A percentile compares a stretch with the other conserved stretches of the same genome.
These are phyloP conservation scores for Actinomucor elegans DNA, from an alignment of 371 early-diverging fungal genomes.

Conservation along the genomic window DNA sequence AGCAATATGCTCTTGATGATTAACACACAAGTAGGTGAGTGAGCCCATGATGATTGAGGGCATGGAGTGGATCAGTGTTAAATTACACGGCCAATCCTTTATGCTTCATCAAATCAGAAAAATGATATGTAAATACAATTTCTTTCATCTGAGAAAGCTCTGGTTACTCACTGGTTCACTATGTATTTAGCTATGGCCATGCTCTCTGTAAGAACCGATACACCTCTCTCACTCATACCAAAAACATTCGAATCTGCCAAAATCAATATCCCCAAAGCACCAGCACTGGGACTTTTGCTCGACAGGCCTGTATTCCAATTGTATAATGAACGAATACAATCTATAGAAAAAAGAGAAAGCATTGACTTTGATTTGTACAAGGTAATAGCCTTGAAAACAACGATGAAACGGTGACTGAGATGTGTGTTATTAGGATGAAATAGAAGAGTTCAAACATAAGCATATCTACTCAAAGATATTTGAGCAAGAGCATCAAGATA, in stretches of 20 bases:
- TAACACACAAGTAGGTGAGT: no score
- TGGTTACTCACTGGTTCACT: no score
- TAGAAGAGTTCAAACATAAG: conserved; percentile 80
- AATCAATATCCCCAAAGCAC: conserved; percentile 98
- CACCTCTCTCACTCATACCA: conserved; percentile 66
- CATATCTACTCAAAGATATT: conserved; percentile 78
- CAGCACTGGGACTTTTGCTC: conserved; percentile 93
- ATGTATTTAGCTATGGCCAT: conserved; percentile 72
- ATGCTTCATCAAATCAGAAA: conserved; percentile 99
- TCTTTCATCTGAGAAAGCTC: not conserved
- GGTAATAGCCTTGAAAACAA: conserved; percentile 13
- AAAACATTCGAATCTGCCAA: conserved; percentile 57
- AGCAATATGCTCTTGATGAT: no score
- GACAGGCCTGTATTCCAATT: conserved; percentile 73
- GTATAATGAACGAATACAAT: conserved; percentile 56
- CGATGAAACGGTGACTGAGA: no score
- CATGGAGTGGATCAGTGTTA: conserved; percentile 91
- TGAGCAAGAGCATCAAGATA: conserved; percentile 64
- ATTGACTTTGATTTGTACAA: conserved; percentile 51
- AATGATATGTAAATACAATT: conserved; percentile 82
- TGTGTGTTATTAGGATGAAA: conserved; percentile 43
- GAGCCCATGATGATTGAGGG: conserved; percentile 81
- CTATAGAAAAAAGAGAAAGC: conserved; percentile 17
- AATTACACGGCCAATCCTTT: conserved; percentile 97
- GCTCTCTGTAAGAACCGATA: conserved; percentile 73